Percentiles rank a stretch among this genome's conserved stretches.
These are phyloP conservation scores for Fraxinus baroniana DNA, from an alignment of 305 asterid species.

Conservation along the genomic window DNA sequence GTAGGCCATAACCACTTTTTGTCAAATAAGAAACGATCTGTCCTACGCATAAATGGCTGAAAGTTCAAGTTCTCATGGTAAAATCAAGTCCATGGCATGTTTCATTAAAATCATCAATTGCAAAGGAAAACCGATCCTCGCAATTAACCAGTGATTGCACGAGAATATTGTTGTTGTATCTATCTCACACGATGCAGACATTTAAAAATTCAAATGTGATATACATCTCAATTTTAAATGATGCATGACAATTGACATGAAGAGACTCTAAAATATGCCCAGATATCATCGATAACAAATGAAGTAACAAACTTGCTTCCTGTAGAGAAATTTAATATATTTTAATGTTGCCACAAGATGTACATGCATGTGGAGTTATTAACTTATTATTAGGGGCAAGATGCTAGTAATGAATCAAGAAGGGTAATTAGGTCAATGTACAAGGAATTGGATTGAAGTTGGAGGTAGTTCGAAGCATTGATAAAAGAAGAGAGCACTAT, in stretches of 20 bases:
- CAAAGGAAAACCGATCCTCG: not conserved
- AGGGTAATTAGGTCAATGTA: constrained; percentile 37
- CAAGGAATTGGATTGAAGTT: constrained; percentile 20
- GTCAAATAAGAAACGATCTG: not conserved
- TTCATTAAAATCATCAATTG: not conserved
- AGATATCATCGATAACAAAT: no score
- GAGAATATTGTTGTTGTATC: no score
- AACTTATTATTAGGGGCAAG: constrained; percentile 29
- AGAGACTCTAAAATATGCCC: not conserved
- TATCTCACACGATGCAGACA: not conserved
- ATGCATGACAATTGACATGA: not conserved
- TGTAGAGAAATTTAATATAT: constrained; percentile 10
- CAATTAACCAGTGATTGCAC: not conserved
- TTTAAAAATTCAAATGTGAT: not conserved
- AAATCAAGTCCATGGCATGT: not conserved
- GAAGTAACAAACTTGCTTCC: constrained; percentile 20
- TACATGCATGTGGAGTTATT: constrained; percentile 40
- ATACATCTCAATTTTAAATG: not conserved
- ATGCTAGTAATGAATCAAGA: constrained; percentile 15
- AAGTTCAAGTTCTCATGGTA: not conserved
- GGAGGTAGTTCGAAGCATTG: constrained; percentile 53
- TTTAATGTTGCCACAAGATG: constrained; percentile 24
- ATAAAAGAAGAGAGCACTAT: constrained; percentile 30
- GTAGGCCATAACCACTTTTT: not conserved
- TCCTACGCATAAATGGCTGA: not conserved